These are phyloP conservation scores for Phytopythium litorale DNA, from an alignment of 352 stramenopile species.

Conservation along the genomic window DNA sequence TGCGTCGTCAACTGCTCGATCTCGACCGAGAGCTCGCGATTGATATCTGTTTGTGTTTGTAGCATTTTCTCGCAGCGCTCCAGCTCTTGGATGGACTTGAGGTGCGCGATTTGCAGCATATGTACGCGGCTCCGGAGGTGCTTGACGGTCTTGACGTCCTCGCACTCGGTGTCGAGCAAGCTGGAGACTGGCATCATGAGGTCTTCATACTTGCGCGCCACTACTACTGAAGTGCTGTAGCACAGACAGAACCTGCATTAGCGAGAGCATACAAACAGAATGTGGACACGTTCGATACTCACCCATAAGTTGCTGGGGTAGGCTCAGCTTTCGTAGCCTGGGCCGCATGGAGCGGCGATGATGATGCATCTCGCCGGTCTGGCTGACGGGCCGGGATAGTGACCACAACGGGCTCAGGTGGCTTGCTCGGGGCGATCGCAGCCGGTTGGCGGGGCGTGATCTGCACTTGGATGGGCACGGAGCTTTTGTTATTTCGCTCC, in stretches of 20 bases:
- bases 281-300: slow-evolving; percentile 2
- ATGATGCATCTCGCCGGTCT: slow-evolving; percentile 59
- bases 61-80: slow-evolving; percentile 94
- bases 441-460: slow-evolving; percentile 7
- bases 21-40: slow-evolving; percentile 89
- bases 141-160: slow-evolving; percentile 38
- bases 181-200: slow-evolving; percentile 9
- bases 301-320: slow-evolving; percentile 13
- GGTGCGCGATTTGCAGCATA: slow-evolving; percentile 85
- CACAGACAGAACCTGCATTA: neutral
- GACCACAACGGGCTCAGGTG: slow-evolving; percentile 13
- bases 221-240: slow-evolving; percentile 21
- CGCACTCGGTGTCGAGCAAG: slow-evolving; percentile 17
- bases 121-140: slow-evolving; percentile 79
- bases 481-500: slow-evolving; percentile 42
- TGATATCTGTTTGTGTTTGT: slow-evolving; percentile 93
- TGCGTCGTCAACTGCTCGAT: slow-evolving; percentile 83
- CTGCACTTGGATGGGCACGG: slow-evolving; percentile 23
- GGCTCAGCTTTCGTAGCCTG: slow-evolving; percentile 6
- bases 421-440: slow-evolving; percentile 5
- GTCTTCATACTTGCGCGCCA: slow-evolving; percentile 33
- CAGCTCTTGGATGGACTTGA: slow-evolving; percentile 89
- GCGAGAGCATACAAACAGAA: neutral
- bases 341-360: slow-evolving; percentile 43
- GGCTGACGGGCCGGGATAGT: slow-evolving; percentile 12